Evolutionary conservation across 2,329 filamentous ascomycete genomes (phyloP).

Genomic region (Emmonsia crescens): DNA sequence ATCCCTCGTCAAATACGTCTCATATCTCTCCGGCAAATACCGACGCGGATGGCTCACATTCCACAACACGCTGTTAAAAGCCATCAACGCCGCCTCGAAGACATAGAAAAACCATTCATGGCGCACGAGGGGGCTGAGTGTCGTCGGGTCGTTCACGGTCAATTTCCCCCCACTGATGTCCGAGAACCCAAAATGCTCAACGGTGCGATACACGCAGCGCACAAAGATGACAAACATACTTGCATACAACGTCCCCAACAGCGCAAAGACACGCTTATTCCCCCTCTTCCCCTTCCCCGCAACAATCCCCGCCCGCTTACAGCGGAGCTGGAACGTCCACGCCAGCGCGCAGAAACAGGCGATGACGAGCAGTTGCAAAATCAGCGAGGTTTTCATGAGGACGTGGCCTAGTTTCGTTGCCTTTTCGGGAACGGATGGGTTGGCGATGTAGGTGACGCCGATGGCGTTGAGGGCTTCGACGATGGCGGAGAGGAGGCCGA

Average conservation of each 20-base stretch:
- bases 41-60: no score
- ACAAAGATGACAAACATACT: slow-evolving; percentile 12
- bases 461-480: slow-evolving; percentile 43
- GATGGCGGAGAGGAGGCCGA: slow-evolving; percentile 37
- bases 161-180: slow-evolving; percentile 11
- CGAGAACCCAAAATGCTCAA: slow-evolving; percentile 35
- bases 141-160: slow-evolving; percentile 34
- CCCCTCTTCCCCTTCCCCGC: background rate
- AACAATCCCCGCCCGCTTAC: slow-evolving; percentile 33
- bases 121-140: slow-evolving; percentile 12
- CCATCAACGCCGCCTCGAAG: slow-evolving; percentile 16
- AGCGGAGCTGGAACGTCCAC: slow-evolving; percentile 9
- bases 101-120: slow-evolving; percentile 15
- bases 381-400: slow-evolving; percentile 39
- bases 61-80: slow-evolving; percentile 8
- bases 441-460: no score
- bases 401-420: slow-evolving; percentile 29
- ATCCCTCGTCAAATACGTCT: no score
- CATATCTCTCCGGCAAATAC: no score
- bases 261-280: slow-evolving; percentile 33
- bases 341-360: slow-evolving; percentile 35
- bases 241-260: slow-evolving; percentile 13
- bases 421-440: slow-evolving; percentile 45
- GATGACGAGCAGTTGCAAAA: slow-evolving; percentile 43
- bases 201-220: slow-evolving; percentile 14